Evolutionary conservation across 2,329 filamentous ascomycete genomes (phyloP), one percentile per base, ranked within the genome.

Genomic region (Pestalotiopsis sp.): DNA sequence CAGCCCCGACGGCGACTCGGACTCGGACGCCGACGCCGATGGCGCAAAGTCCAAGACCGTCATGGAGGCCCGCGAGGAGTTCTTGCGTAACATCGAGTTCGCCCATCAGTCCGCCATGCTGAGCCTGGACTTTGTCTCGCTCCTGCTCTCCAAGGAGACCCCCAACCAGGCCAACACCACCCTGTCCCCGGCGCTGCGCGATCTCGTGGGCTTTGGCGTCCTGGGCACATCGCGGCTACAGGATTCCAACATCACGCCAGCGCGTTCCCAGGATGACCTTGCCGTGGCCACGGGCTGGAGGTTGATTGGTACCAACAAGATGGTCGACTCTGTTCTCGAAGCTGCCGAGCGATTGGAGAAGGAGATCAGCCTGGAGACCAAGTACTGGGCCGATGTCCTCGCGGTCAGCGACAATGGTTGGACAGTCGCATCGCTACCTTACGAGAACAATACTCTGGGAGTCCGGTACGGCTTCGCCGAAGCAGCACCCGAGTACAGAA

Each of bases 391-490:
- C 67, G 92, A 97, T 74, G 88, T 98, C 2, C 83, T 97, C 61
- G 88, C 90, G 11, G 90, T 98, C 59, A 94, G 92, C 72, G 89
- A 94, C 72, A 91, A 90, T 67, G 94, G 95, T 4, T 99, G 96
- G 95, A 91, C 92, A 23, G 84, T 98, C 20, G 95, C 92, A 73
- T 88, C 92, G 63, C 83, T 96, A 55, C 93, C 94, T 0, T 85
- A 90, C 6, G 91, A 95, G 73, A 85, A 86, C 64, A 89, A 93
- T 73, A 91, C 90, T 0, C 85, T 98, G 64, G 94, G 92, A 23
- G 95, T 98, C 45, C 90, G 93, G 71, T 98, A 95, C 80, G 96
- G 95, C 7, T 97, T 97, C 76, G 87, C 92, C 13, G 95, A 98
- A 83, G 87, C 88, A 27, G 83, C 87, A 1, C 81, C 87, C 4